Percentiles rank a stretch among this genome's conserved stretches.
These are phyloP conservation scores for Hypseocharis bilobata DNA, from an alignment of 441 rosid species.

Conservation along the genomic window DNA sequence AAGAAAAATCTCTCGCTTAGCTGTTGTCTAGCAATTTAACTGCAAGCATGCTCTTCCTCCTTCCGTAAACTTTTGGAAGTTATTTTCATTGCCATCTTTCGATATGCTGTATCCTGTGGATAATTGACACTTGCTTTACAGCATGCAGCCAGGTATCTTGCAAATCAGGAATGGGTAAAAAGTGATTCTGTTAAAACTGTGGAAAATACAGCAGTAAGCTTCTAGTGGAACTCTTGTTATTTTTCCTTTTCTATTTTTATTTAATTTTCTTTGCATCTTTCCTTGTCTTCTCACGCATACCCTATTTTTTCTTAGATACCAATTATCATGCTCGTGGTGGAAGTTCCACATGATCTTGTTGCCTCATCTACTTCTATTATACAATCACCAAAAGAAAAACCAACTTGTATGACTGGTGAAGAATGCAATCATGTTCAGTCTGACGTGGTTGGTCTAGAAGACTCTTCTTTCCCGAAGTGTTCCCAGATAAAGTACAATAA, in stretches of 20 bases:
- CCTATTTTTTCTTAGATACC: conserved; percentile 54
- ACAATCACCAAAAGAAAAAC: conserved; percentile 58
- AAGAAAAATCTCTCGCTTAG: background rate
- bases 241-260: conserved; percentile 20
- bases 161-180: conserved; percentile 98
- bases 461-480: conserved; percentile 39
- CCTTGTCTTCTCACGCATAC: conserved; percentile 22
- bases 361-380: conserved; percentile 42
- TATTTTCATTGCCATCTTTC: background rate
- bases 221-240: conserved; percentile 1
- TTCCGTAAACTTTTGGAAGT: background rate
- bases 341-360: conserved; percentile 78
- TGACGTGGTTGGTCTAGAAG: conserved; percentile 45
- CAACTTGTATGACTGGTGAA: conserved; percentile 34
- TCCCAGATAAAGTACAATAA: conserved; percentile 29
- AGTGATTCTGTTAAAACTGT: conserved; percentile 89
- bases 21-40: background rate
- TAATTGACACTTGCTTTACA: conserved; percentile 32
- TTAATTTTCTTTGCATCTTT: conserved; percentile 19
- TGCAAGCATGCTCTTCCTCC: background rate
- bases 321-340: conserved; percentile 88
- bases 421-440: conserved; percentile 34
- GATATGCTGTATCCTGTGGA: background rate
- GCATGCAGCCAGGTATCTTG: conserved; percentile 98
- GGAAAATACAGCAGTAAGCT: conserved; percentile 91